phyloP scores from a whole-genome alignment of 257 asterid genomes.

The Solanum megistacrolobum region DNA sequence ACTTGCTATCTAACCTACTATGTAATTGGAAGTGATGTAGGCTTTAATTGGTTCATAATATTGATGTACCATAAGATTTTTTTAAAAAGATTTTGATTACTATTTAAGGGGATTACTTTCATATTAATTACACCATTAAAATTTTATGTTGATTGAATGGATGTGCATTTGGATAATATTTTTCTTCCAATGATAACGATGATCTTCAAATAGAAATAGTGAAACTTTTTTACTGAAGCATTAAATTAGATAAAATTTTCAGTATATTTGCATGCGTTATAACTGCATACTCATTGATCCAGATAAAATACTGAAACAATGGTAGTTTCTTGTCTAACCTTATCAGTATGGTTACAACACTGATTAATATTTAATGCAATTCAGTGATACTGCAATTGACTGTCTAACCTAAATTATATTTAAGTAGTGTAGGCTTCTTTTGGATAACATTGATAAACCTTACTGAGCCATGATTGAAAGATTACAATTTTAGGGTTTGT shows the following conservation, averaged over 20 bases:
- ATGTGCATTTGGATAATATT: background rate
- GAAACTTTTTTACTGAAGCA: background rate
- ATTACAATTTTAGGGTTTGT: background rate
- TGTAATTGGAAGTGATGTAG: background rate
- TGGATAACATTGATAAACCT: background rate
- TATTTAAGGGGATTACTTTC: background rate
- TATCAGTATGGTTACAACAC: background rate
- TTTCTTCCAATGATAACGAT: background rate
- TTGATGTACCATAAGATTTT: background rate
- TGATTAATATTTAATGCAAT: background rate
- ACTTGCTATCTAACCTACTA: background rate
- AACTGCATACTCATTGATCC: background rate
- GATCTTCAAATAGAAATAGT: background rate
- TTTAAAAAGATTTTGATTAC: background rate
- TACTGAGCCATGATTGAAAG: background rate
- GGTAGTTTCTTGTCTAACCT: background rate
- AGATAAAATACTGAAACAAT: background rate
- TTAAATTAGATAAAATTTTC: background rate
- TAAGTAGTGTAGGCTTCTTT: background rate
- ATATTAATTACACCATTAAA: background rate
- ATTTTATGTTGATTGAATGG: background rate
- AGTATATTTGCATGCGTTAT: background rate
- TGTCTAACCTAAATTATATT: background rate
- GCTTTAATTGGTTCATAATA: background rate
- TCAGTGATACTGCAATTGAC: background rate